These are phyloP conservation scores for Grosmannia clavigera DNA, from an alignment of 2,329 filamentous ascomycete genomes.

Conservation along the genomic window DNA sequence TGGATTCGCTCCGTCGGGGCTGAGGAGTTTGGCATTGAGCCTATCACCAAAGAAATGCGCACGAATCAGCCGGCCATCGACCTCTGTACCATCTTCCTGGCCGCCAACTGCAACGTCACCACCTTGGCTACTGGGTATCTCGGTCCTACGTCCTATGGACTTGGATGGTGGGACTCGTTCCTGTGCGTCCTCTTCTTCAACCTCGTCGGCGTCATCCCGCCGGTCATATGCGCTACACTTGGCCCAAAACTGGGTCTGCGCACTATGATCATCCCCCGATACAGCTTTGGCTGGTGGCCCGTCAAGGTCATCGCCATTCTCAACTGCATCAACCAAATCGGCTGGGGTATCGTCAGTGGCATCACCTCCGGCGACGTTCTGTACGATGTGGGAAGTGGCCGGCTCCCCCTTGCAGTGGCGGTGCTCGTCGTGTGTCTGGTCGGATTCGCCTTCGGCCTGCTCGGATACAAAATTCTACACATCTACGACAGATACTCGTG, in stretches of 20 bases:
- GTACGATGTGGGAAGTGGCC: constrained; percentile 13
- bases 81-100: constrained; percentile 12
- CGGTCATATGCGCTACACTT: constrained; percentile 15
- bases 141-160: constrained; percentile 8
- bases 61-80: constrained; percentile 11
- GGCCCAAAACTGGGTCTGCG: constrained; percentile 19
- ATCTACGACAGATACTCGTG: constrained; percentile 12
- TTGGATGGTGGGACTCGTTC: constrained; percentile 17
- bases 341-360: constrained; percentile 12
- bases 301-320: constrained; percentile 11
- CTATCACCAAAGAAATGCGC: constrained; percentile 8
- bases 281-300: constrained; percentile 17
- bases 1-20: constrained; percentile 11
- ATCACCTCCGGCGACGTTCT: constrained; percentile 13
- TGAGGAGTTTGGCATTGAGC: constrained; percentile 12
- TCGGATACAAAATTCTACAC: constrained; percentile 14
- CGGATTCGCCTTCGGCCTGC: constrained; percentile 12
- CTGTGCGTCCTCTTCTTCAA: constrained; percentile 18
- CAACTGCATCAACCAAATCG: constrained; percentile 13
- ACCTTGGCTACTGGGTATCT: constrained; percentile 9
- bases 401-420: constrained; percentile 13
- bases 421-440: constrained; percentile 14
- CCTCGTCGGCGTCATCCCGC: constrained; percentile 14
- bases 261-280: constrained; percentile 18
- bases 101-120: constrained; percentile 10